Evolutionary conservation across 2,329 filamentous ascomycete genomes (phyloP).

Genomic region (Ceratocystis harringtonii): DNA sequence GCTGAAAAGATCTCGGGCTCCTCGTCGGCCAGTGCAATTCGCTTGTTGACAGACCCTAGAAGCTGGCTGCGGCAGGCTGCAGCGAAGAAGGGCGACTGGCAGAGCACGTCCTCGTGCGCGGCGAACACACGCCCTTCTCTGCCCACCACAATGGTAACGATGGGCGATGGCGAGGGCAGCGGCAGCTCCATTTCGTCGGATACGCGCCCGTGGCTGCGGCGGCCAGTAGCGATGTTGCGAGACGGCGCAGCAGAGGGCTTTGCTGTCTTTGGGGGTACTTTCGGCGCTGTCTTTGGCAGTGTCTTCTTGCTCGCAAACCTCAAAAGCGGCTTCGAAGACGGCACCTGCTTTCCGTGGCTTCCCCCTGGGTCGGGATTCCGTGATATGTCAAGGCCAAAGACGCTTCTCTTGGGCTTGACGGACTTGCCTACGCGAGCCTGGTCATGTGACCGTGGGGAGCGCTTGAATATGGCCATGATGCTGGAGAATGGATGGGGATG

Average conservation of each 20-base stretch:
- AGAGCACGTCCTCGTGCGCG: conserved; percentile 83
- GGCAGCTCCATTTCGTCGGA: conserved; percentile 28
- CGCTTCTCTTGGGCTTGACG: conserved; percentile 55
- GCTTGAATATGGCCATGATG: conserved; percentile 61
- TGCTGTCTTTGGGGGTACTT: neutral
- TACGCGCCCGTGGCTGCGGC: conserved; percentile 23
- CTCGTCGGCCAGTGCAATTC: conserved; percentile 55
- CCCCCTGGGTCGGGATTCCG: neutral
- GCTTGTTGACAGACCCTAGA: conserved; percentile 49
- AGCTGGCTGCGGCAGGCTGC: conserved; percentile 56
- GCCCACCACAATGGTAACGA: conserved; percentile 76
- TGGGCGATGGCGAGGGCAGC: conserved; percentile 40
- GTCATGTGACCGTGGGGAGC: conserved; percentile 63
- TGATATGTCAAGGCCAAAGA: neutral
- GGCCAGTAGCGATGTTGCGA: neutral
- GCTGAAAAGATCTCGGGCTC: conserved; percentile 89
- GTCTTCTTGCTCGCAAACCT: neutral
- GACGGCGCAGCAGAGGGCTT: neutral
- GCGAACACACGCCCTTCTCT: conserved; percentile 79
- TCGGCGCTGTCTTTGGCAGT: neutral
- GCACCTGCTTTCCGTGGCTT: neutral
- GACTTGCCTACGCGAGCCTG: conserved; percentile 65
- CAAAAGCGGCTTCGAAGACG: neutral
- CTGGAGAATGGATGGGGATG: neutral
- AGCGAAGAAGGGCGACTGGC: conserved; percentile 71